phyloP scores from a whole-genome alignment of 164 flowering plant genomes.

The Umbellularia californica region DNA sequence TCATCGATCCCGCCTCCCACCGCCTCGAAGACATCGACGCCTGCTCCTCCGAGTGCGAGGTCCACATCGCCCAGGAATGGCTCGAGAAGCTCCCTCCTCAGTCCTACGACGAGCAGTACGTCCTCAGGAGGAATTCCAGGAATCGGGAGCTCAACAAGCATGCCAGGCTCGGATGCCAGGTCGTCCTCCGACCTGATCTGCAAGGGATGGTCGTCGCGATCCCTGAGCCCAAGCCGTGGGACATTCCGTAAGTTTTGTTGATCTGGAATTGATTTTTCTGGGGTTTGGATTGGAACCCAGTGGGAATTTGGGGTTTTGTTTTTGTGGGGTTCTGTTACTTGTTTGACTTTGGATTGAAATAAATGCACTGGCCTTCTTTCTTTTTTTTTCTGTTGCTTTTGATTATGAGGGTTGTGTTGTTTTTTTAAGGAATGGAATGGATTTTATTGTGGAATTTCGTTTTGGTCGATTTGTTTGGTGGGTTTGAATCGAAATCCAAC shows the following conservation, averaged over 20 bases:
- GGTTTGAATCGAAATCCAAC: too few species aligned
- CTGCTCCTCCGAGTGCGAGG: constrained; percentile 98
- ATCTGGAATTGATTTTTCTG: neutral
- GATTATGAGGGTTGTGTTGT: neutral
- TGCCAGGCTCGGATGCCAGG: constrained; percentile 92
- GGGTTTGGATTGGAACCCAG: neutral
- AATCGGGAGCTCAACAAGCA: constrained; percentile 71
- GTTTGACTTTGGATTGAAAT: too few species aligned
- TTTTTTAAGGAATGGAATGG: neutral
- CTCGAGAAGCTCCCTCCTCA: constrained; percentile 73
- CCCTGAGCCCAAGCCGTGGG: constrained; percentile 97
- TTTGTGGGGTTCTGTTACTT: neutral
- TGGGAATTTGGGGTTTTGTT: neutral
- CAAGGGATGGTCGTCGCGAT: constrained; percentile 98
- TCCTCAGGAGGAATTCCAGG: constrained; percentile 55
- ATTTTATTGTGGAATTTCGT: too few species aligned
- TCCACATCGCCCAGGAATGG: constrained; percentile 91
- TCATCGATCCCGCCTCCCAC: constrained; percentile 93
- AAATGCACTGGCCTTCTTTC: too few species aligned
- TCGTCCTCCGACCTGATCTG: constrained; percentile 54
- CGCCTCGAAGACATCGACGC: constrained; percentile 93
- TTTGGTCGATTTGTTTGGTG: too few species aligned
- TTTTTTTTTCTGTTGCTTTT: too few species aligned
- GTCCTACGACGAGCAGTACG: constrained; percentile 78
- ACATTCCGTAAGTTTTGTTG: constrained; percentile 44